These are phyloP conservation scores for Moringa oleifera DNA, from an alignment of 345 rosid species.

Conservation along the genomic window DNA sequence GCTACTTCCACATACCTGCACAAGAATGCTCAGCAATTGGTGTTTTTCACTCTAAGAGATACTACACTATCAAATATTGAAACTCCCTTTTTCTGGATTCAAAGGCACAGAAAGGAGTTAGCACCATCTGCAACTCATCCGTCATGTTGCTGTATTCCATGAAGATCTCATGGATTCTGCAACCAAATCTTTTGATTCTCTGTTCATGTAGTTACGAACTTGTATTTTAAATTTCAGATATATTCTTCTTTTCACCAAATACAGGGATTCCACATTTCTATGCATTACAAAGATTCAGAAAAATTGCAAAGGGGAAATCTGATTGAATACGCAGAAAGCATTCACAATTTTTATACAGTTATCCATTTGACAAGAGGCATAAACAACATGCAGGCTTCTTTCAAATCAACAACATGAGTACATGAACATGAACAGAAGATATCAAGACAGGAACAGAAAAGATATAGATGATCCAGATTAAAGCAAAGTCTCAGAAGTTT, in stretches of 20 bases:
- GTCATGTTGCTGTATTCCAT: too few species aligned
- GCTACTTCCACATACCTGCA: neutral
- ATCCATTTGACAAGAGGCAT: neutral
- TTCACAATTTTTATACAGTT: neutral
- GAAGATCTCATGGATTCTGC: too few species aligned
- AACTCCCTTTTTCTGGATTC: too few species aligned
- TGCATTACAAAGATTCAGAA: too few species aligned
- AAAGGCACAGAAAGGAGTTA: neutral
- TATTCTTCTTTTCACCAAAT: too few species aligned
- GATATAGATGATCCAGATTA: neutral
- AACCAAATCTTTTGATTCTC: too few species aligned
- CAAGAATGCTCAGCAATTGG: too few species aligned
- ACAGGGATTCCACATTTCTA: neutral
- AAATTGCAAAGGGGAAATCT: neutral
- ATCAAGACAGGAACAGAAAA: neutral
- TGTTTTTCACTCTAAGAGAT: too few species aligned
- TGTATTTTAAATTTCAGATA: neutral
- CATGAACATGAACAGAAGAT: neutral
- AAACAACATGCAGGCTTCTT: neutral
- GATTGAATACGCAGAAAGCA: neutral
- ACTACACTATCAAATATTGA: too few species aligned
- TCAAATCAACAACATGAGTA: slow-evolving; percentile 4
- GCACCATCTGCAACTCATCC: neutral
- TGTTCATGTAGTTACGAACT: too few species aligned
- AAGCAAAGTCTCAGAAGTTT: slow-evolving; percentile 4